Percentiles rank a stretch among this genome's conserved stretches.
phyloP scores from a whole-genome alignment of 1,284 basidiomycete species.

The Lentinula novae-zelandiae region DNA sequence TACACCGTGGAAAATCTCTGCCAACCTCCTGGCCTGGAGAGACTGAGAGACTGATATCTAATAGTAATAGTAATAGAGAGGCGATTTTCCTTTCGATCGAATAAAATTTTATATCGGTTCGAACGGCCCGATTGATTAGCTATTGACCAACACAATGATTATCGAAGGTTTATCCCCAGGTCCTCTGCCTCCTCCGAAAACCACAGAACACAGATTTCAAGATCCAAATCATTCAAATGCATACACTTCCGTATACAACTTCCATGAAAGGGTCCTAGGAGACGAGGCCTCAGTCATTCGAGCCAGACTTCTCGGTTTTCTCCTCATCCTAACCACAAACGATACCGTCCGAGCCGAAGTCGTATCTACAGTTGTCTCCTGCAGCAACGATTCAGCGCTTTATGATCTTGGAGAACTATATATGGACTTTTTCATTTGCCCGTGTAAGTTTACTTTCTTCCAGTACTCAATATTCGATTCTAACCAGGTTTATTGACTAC shows the following conservation, averaged over 20 bases:
- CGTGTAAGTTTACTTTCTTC: not conserved
- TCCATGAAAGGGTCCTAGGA: too few species aligned
- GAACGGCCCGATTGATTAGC: too few species aligned
- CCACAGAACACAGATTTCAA: too few species aligned
- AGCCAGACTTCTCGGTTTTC: not conserved
- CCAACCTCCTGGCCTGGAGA: slow-evolving; percentile 54
- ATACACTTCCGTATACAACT: too few species aligned
- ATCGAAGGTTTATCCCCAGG: too few species aligned
- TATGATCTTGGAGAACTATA: not conserved
- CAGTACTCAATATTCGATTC: not conserved
- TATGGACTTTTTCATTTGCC: not conserved
- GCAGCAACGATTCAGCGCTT: not conserved
- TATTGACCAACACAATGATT: too few species aligned
- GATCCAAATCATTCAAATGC: too few species aligned
- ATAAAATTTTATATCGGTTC: too few species aligned
- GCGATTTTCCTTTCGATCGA: too few species aligned
- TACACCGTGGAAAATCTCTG: slow-evolving; percentile 69
- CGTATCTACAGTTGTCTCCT: not conserved
- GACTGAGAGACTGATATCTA: slow-evolving; percentile 96
- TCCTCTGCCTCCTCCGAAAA: too few species aligned
- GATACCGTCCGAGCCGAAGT: not conserved
- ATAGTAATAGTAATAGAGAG: slow-evolving; percentile 28
- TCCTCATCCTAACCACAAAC: not conserved
- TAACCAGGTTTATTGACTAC: not conserved
- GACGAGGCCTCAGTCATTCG: not conserved